phyloP scores from a whole-genome alignment of 1,284 basidiomycete genomes.

The Polyporus tsugae region DNA sequence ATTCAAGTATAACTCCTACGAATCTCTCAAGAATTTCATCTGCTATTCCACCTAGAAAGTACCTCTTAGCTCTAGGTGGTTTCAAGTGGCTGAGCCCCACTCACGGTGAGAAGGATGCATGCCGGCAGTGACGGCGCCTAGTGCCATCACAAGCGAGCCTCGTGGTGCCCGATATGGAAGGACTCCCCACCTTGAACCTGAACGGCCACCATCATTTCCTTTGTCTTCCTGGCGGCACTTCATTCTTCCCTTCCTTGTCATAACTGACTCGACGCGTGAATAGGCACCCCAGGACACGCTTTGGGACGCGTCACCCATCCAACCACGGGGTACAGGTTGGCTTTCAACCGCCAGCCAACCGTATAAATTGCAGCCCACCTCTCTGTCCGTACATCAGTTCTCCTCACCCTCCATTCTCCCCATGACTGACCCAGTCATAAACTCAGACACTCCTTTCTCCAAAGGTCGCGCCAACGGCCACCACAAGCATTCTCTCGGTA shows the following conservation, averaged over 20 bases:
- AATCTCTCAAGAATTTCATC: no score
- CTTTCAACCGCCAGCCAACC: background rate
- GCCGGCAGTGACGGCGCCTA: background rate
- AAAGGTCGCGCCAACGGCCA: background rate
- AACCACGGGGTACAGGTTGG: background rate
- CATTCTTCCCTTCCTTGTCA: background rate
- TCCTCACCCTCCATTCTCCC: background rate
- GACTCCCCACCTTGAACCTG: background rate
- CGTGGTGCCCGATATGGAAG: background rate
- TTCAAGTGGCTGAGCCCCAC: no score
- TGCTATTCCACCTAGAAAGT: no score
- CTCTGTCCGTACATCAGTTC: background rate
- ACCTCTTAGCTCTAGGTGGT: no score
- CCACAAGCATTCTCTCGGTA: background rate
- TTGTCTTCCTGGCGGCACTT: background rate
- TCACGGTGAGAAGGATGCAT: no score
- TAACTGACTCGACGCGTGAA: background rate
- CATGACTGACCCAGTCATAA: background rate
- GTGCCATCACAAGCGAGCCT: background rate
- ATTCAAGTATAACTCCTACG: no score
- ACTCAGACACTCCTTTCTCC: background rate
- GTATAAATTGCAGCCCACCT: background rate
- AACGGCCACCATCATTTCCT: constrained; percentile 4
- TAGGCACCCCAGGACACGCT: background rate
- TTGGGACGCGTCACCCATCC: background rate